These are phyloP conservation scores for Sphaerulina musiva DNA, from an alignment of 2,329 filamentous ascomycete genomes.

Conservation along the genomic window DNA sequence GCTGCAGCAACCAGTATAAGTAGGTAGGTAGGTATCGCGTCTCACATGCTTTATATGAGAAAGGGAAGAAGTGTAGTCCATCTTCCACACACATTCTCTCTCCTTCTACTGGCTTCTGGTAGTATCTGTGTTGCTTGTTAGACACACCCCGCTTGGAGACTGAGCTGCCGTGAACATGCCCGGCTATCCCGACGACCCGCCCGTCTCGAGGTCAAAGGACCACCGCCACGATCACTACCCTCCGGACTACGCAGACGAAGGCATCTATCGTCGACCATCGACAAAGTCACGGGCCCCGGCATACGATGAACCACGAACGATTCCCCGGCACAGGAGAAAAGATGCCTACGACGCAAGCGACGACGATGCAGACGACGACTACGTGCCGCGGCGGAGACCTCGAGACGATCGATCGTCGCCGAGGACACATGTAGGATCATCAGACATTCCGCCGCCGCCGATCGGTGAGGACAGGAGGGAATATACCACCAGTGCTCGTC, in stretches of 20 bases:
- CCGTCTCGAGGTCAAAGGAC: slow-evolving; percentile 9
- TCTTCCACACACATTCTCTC: not conserved
- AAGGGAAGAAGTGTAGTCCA: too few relatives aligned
- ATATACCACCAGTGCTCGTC: slow-evolving; percentile 6
- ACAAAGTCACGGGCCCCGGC: slow-evolving; percentile 12
- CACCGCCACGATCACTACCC: slow-evolving; percentile 14
- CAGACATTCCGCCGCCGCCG: slow-evolving; percentile 21
- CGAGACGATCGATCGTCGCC: slow-evolving; percentile 11
- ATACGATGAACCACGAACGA: slow-evolving; percentile 15
- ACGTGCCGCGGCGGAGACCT: slow-evolving; percentile 14
- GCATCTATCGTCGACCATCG: slow-evolving; percentile 15
- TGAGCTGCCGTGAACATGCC: slow-evolving; percentile 7
- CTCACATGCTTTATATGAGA: not conserved
- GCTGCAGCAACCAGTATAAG: slow-evolving; percentile 1
- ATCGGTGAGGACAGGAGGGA: slow-evolving; percentile 21
- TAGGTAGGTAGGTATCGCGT: not conserved
- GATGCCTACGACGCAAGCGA: slow-evolving; percentile 29
- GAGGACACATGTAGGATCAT: slow-evolving; percentile 8
- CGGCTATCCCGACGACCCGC: slow-evolving; percentile 19
- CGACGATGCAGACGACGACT: slow-evolving; percentile 18
- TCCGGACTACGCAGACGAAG: slow-evolving; percentile 18
- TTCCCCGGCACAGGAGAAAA: slow-evolving; percentile 11
- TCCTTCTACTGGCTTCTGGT: too few relatives aligned
- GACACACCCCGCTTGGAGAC: too few relatives aligned
- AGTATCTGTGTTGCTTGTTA: too few relatives aligned